Conservation (phyloP, 805 yeast genomes). For the Candida coquimbonensis region DNA sequence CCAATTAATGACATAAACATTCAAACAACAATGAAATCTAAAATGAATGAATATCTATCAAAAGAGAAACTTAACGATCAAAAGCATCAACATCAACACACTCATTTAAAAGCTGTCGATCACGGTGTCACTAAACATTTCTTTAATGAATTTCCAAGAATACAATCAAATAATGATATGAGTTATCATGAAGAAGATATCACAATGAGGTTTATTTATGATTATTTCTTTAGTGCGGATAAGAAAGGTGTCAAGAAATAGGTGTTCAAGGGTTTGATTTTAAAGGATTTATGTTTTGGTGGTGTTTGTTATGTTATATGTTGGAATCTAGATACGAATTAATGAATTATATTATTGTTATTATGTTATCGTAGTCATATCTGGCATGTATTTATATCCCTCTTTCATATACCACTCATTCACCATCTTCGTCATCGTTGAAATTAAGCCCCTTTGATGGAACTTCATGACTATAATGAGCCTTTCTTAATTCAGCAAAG, state of each 20-base stretch:
- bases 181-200: constrained; percentile 24
- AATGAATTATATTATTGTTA: too few relatives aligned
- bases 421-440: constrained; percentile 5
- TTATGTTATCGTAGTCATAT: too few relatives aligned
- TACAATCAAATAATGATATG: constrained; percentile 21
- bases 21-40: neutral
- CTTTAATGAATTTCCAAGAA: constrained; percentile 23
- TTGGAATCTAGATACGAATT: too few relatives aligned
- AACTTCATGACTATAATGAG: constrained; percentile 18
- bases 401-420: neutral
- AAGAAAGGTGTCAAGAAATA: constrained; percentile 4
- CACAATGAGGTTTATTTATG: constrained; percentile 20
- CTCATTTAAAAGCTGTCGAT: constrained; percentile 8
- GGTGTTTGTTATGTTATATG: too few relatives aligned
- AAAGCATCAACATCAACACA: constrained; percentile 9
- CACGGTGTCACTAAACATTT: constrained; percentile 15
- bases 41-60: constrained; percentile 1
- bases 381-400: too few relatives aligned
- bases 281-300: too few relatives aligned
- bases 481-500: constrained; percentile 21
- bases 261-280: neutral
- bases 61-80: constrained; percentile 8
- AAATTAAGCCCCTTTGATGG: constrained; percentile 1
- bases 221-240: constrained; percentile 16
- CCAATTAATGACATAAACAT: neutral